Conservation (phyloP, 164 flowering plant species). For the Buxus sempervirens region DNA sequence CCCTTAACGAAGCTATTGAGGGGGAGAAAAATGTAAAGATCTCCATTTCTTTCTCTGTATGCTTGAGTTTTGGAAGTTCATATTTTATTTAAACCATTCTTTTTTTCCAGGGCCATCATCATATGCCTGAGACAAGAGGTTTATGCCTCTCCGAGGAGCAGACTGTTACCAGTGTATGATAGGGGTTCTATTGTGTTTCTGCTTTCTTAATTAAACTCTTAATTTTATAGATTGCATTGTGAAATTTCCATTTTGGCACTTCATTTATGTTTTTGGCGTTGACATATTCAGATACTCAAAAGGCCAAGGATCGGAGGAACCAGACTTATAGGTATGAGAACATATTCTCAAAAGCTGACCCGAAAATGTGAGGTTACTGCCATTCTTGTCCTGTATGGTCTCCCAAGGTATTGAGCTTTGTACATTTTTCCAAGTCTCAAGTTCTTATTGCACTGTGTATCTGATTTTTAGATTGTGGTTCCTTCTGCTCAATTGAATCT, state of each 20-base stretch:
- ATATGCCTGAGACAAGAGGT: constrained; percentile 98
- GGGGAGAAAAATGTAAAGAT: constrained; percentile 80
- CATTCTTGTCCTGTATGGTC: constrained; percentile 88
- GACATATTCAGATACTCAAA: constrained; percentile 44
- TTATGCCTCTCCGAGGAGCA: constrained; percentile 98
- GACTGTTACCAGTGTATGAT: constrained; percentile 84
- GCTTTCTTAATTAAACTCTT: neutral
- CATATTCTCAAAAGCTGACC: constrained; percentile 75
- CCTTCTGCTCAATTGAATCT: too few relatives aligned
- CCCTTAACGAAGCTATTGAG: constrained; percentile 91
- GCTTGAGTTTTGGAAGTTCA: neutral
- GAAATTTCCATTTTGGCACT: neutral
- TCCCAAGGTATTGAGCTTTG: constrained; percentile 61
- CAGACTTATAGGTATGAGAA: constrained; percentile 64
- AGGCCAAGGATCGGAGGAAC: constrained; percentile 73
- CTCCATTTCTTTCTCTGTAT: neutral
- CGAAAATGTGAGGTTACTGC: constrained; percentile 96
- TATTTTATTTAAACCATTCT: constrained; percentile 7
- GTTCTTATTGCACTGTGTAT: too few relatives aligned
- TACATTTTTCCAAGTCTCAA: neutral
- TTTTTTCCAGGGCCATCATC: constrained; percentile 75
- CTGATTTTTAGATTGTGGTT: too few relatives aligned
- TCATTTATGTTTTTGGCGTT: neutral
- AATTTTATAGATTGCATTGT: neutral
- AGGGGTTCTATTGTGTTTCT: constrained; percentile 1